Percentiles rank a stretch among this genome's conserved stretches.
Conservation (phyloP, 1,284 basidiomycete genomes). For the Leccinum pachyderme region DNA sequence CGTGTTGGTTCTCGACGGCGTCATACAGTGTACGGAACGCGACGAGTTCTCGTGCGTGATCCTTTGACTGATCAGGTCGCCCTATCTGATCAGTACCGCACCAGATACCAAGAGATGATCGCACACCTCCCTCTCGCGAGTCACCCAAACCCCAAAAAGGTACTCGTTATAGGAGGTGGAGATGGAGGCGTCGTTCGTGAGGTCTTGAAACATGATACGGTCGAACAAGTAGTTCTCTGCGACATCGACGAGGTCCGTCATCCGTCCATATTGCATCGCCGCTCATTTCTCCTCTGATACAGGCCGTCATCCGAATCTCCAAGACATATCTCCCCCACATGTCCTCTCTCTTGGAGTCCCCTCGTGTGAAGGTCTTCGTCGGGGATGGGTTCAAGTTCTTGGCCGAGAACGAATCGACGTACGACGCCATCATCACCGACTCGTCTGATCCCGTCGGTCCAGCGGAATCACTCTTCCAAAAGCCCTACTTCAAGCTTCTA, state of each 20-base stretch:
- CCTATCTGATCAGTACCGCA: not conserved
- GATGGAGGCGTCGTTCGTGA: conserved; percentile 97
- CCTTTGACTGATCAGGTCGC: not conserved
- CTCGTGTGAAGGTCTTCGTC: conserved; percentile 86
- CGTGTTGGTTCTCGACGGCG: conserved; percentile 94
- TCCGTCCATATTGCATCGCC: not conserved
- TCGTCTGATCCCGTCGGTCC: conserved; percentile 98
- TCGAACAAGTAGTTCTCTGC: conserved; percentile 92
- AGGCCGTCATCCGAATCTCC: conserved; percentile 95
- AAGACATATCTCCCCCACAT: conserved; percentile 94
- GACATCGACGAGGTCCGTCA: conserved; percentile 90
- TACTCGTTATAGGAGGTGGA: conserved; percentile 96
- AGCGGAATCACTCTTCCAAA: conserved; percentile 92
- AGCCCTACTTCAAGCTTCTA: conserved; percentile 95
- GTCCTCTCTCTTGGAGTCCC: conserved; percentile 81
- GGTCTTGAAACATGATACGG: conserved; percentile 91
- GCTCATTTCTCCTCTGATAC: not conserved
- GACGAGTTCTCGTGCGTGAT: conserved; percentile 94
- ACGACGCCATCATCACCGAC: conserved; percentile 99
- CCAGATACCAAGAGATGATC: conserved; percentile 99
- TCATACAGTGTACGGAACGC: conserved; percentile 95
- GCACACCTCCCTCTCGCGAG: conserved; percentile 92
- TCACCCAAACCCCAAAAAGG: conserved; percentile 95
- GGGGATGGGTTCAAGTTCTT: conserved; percentile 99
- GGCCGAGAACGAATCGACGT: conserved; percentile 83